A percentile compares a stretch with the other conserved stretches of the same genome.
phyloP scores from a whole-genome alignment of 2,329 filamentous ascomycete species.

The Cladophialophora psammophila region DNA sequence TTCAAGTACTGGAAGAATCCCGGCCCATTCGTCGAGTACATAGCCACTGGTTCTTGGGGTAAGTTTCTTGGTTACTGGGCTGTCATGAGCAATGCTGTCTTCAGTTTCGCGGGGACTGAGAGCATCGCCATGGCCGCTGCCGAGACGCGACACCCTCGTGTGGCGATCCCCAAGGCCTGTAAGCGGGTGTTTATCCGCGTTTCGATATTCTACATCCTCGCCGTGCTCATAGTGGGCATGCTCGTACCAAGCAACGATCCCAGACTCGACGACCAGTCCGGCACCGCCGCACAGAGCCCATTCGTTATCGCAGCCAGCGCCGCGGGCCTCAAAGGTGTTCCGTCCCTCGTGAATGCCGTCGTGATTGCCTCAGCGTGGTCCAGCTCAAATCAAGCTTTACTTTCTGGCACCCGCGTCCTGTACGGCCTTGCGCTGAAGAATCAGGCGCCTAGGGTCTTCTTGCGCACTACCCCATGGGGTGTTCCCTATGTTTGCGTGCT shows the following conservation, averaged over 20 bases:
- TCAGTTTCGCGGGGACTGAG: constrained; percentile 53
- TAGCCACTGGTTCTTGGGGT: constrained; percentile 65
- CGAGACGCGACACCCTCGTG: constrained; percentile 50
- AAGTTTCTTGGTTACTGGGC: constrained; percentile 68
- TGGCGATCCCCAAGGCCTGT: constrained; percentile 51
- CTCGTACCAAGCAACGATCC: constrained; percentile 50
- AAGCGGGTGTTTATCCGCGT: constrained; percentile 52
- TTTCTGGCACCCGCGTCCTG: constrained; percentile 48
- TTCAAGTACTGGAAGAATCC: constrained; percentile 75
- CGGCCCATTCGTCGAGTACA: constrained; percentile 71
- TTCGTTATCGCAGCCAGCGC: constrained; percentile 60
- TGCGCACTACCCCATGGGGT: constrained; percentile 38
- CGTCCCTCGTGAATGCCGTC: constrained; percentile 51
- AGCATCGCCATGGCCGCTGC: constrained; percentile 51
- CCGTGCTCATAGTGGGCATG: constrained; percentile 47
- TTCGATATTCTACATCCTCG: constrained; percentile 50
- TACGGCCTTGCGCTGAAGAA: constrained; percentile 50
- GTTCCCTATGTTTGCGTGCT: constrained; percentile 40
- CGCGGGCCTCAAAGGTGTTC: constrained; percentile 46
- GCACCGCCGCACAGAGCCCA: constrained; percentile 55
- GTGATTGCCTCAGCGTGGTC: constrained; percentile 53
- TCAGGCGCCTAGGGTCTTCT: constrained; percentile 49
- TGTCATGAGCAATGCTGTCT: constrained; percentile 51
- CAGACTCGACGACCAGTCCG: constrained; percentile 44
- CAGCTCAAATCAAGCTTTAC: constrained; percentile 52